These are phyloP conservation scores for Eustoma russellianum DNA, from an alignment of 257 asterid genomes.

Conservation along the genomic window DNA sequence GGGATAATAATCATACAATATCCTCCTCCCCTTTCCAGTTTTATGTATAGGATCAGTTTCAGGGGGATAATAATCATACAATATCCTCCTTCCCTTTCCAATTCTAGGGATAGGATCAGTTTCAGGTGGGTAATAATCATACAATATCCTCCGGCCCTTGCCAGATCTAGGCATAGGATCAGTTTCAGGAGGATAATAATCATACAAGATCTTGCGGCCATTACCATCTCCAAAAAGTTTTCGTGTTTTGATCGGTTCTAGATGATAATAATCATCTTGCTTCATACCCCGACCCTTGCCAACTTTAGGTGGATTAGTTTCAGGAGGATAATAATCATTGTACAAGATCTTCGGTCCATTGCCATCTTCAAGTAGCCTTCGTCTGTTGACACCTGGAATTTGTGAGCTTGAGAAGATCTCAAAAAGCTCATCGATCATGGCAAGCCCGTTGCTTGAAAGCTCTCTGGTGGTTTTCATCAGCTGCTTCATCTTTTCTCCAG, in stretches of 20 bases:
- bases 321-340: not conserved
- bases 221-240: conserved; percentile 13
- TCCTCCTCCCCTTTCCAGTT: no score
- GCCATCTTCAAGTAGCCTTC: conserved; percentile 22
- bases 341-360: not conserved
- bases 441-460: conserved; percentile 58
- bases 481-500: conserved; percentile 54
- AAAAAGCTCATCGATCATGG: conserved; percentile 34
- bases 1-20: no score
- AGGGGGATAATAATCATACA: no score
- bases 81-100: no score
- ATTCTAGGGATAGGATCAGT: no score
- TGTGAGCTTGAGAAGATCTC: conserved; percentile 11
- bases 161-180: no score
- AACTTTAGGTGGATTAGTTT: no score
- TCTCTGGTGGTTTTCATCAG: conserved; percentile 30
- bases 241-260: conserved; percentile 4
- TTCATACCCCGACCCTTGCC: no score
- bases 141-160: not conserved
- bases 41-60: no score
- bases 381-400: conserved; percentile 7
- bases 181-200: not conserved
- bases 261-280: no score
- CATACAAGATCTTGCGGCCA: not conserved
- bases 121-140: not conserved